These are phyloP conservation scores for Heritiera fomes DNA, from an alignment of 345 rosid species.

Conservation along the genomic window DNA sequence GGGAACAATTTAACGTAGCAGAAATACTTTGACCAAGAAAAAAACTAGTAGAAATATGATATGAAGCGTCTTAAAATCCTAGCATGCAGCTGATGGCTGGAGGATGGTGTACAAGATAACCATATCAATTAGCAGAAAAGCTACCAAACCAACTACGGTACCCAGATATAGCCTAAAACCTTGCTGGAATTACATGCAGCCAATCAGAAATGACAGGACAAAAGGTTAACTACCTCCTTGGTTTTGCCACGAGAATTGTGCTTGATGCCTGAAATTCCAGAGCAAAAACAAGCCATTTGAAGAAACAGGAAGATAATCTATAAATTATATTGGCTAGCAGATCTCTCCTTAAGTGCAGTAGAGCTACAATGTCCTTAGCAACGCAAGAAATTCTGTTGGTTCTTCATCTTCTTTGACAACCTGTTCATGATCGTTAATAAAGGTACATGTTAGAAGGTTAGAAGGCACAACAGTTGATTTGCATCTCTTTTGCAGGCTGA, in stretches of 20 bases:
- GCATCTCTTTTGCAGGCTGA: background rate
- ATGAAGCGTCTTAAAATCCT: background rate
- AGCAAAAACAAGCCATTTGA: conserved; percentile 23
- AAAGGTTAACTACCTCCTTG: conserved; percentile 33
- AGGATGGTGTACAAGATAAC: background rate
- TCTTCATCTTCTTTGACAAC: conserved; percentile 80
- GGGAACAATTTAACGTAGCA: background rate
- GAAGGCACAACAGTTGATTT: conserved; percentile 8
- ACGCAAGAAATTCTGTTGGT: conserved; percentile 65
- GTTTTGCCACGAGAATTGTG: conserved; percentile 28
- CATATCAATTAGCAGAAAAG: conserved; percentile 4
- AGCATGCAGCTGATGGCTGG: background rate
- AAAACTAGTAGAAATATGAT: background rate
- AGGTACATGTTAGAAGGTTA: conserved; percentile 10
- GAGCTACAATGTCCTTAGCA: conserved; percentile 50
- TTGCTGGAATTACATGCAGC: background rate
- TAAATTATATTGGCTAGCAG: conserved; percentile 25
- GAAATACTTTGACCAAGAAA: too few species aligned
- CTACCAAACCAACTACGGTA: background rate
- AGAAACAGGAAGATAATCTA: conserved; percentile 22
- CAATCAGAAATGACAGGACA: background rate
- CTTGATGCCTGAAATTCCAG: conserved; percentile 23
- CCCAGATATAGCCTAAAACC: background rate
- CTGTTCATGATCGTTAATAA: conserved; percentile 40
- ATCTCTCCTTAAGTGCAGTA: conserved; percentile 28